Evolutionary conservation across 768 basidiomycete genomes (phyloP).

Genomic region (Trametes meyenii): DNA sequence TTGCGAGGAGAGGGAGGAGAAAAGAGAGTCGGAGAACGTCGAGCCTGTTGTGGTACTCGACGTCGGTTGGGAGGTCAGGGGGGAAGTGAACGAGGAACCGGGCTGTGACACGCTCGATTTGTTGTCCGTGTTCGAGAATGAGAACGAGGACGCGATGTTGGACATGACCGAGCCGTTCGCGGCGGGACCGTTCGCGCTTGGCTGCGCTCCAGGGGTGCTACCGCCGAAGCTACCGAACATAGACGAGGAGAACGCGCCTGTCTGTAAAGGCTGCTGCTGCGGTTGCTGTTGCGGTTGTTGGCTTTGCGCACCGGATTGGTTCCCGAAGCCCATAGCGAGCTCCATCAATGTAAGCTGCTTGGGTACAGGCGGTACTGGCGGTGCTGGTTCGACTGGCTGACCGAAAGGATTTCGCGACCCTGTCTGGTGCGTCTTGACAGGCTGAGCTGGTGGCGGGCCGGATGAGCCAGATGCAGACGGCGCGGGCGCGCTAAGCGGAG

Average conservation of each 20-base stretch:
- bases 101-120: slow-evolving; percentile 8
- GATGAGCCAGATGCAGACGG: slow-evolving; percentile 34
- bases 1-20: slow-evolving; percentile 53
- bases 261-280: slow-evolving; percentile 23
- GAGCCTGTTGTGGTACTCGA: slow-evolving; percentile 46
- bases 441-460: slow-evolving; percentile 52
- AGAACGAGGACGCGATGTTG: slow-evolving; percentile 76
- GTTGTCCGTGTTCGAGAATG: slow-evolving; percentile 40
- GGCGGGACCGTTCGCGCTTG: slow-evolving; percentile 15
- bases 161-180: slow-evolving; percentile 54
- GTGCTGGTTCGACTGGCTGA: slow-evolving; percentile 57
- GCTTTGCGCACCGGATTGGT: slow-evolving; percentile 20
- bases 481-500: slow-evolving; percentile 56
- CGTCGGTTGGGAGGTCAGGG: slow-evolving; percentile 27
- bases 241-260: slow-evolving; percentile 13
- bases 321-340: slow-evolving; percentile 56
- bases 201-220: slow-evolving; percentile 7
- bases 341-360: slow-evolving; percentile 83
- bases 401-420: slow-evolving; percentile 97
- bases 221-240: slow-evolving; percentile 12
- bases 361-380: slow-evolving; percentile 72
- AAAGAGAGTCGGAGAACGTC: slow-evolving; percentile 49
- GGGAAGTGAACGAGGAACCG: slow-evolving; percentile 8
- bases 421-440: slow-evolving; percentile 85
- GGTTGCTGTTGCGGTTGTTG: slow-evolving; percentile 37